Conservation (phyloP, 2,329 filamentous ascomycete genomes). For the Alternaria sp. region DNA sequence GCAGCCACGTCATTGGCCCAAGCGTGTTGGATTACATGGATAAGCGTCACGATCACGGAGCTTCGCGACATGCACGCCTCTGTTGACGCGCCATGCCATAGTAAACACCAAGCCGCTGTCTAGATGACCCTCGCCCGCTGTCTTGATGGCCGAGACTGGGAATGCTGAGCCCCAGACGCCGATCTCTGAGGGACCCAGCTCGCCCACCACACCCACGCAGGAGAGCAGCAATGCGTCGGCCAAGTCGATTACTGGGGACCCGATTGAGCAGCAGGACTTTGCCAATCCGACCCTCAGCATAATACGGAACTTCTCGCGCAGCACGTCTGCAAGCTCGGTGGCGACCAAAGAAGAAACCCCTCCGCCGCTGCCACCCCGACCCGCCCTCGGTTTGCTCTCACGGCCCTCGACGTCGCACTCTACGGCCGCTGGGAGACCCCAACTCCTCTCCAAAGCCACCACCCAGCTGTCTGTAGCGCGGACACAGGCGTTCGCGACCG, state of each 20-base stretch:
- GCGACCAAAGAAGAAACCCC: slow-evolving; percentile 55
- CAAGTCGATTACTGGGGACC: slow-evolving; percentile 20
- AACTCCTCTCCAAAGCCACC: slow-evolving; percentile 70
- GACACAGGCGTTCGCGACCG: slow-evolving; percentile 73
- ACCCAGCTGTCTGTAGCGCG: slow-evolving; percentile 85
- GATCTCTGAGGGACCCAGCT: slow-evolving; percentile 18
- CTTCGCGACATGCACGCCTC: slow-evolving; percentile 2
- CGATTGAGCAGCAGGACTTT: slow-evolving; percentile 39
- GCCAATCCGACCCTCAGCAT: slow-evolving; percentile 43
- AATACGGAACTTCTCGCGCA: slow-evolving; percentile 36
- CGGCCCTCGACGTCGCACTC: slow-evolving; percentile 50
- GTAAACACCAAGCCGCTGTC: slow-evolving; percentile 8
- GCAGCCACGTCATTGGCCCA: slow-evolving; percentile 18
- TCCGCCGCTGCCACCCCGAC: slow-evolving; percentile 64
- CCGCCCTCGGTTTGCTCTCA: slow-evolving; percentile 43
- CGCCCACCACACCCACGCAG: slow-evolving; percentile 45
- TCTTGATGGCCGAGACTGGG: slow-evolving; percentile 38
- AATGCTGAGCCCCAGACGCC: slow-evolving; percentile 31
- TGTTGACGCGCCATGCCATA: slow-evolving; percentile 9
- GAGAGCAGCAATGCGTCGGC: slow-evolving; percentile 40
- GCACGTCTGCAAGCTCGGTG: slow-evolving; percentile 32
- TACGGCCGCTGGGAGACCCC: slow-evolving; percentile 50
- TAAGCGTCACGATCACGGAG: slow-evolving; percentile 11
- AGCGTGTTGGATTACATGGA: slow-evolving; percentile 10
- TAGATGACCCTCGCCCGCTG: slow-evolving; percentile 25